phyloP scores from a whole-genome alignment of 2,329 filamentous ascomycete species.

The Fusarium burgessii region DNA sequence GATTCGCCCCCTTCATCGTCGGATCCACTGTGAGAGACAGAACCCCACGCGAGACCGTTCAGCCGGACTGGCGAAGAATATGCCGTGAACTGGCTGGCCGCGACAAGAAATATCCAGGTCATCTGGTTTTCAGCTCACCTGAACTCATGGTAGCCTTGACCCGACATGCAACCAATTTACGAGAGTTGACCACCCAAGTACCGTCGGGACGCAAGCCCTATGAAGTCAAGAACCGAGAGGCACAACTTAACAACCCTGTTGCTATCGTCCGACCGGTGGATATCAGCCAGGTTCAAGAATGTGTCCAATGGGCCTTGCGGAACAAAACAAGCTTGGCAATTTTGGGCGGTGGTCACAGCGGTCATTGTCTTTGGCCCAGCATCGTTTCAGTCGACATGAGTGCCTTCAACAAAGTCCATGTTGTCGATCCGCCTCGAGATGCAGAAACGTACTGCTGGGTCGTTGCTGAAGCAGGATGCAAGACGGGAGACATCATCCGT shows the following conservation, averaged over 20 bases:
- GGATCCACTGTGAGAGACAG: conserved; percentile 56
- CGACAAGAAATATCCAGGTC: conserved; percentile 51
- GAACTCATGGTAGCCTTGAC: conserved; percentile 65
- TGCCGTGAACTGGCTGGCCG: conserved; percentile 62
- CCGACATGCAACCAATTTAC: conserved; percentile 56
- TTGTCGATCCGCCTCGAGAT: conserved; percentile 49
- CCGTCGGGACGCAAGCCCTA: conserved; percentile 48
- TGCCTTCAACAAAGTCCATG: conserved; percentile 63
- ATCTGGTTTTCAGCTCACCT: conserved; percentile 63
- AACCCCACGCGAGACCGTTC: conserved; percentile 49
- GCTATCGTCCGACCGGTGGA: conserved; percentile 59
- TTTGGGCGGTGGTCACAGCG: conserved; percentile 70
- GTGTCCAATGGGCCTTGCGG: conserved; percentile 67
- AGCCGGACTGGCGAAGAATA: conserved; percentile 60
- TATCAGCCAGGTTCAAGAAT: conserved; percentile 63
- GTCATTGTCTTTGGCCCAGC: conserved; percentile 65
- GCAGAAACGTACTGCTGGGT: conserved; percentile 51
- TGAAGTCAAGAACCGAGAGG: conserved; percentile 65
- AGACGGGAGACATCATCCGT: conserved; percentile 64
- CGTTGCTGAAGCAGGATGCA: conserved; percentile 68
- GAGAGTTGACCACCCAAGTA: conserved; percentile 57
- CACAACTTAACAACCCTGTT: conserved; percentile 58
- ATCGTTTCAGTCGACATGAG: conserved; percentile 70
- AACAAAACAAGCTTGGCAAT: conserved; percentile 60
- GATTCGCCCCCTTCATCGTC: conserved; percentile 65